Percentiles rank a stretch among this genome's conserved stretches.
phyloP scores from a whole-genome alignment of 805 yeast genomes.

The Starmerella sirachaensis region DNA sequence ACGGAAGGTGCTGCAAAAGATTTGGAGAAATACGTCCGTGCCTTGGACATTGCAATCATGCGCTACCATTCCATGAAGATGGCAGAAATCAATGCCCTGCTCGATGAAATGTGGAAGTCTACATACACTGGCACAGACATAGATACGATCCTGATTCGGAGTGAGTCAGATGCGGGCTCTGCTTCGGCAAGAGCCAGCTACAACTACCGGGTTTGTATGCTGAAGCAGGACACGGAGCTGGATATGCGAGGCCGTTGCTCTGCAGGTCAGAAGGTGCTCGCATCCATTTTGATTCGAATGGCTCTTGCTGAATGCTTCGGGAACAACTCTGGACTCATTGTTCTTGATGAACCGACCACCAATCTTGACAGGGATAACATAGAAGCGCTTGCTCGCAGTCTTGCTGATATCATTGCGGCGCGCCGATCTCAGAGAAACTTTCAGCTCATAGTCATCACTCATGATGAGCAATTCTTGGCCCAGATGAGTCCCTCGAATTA shows the following conservation, averaged over 20 bases:
- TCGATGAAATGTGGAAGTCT: constrained; percentile 85
- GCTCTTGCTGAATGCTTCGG: constrained; percentile 96
- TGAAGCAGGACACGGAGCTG: constrained; percentile 76
- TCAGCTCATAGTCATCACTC: constrained; percentile 91
- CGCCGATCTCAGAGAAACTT: constrained; percentile 74
- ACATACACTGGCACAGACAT: constrained; percentile 95
- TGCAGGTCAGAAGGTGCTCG: constrained; percentile 93
- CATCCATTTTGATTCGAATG: constrained; percentile 78
- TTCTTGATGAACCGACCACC: constrained; percentile 96
- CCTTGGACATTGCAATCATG: constrained; percentile 88
- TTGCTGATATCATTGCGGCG: constrained; percentile 60
- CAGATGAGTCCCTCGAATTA: constrained; percentile 76
- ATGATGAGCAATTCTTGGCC: constrained; percentile 80
- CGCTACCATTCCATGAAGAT: constrained; percentile 79
- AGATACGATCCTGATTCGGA: constrained; percentile 73
- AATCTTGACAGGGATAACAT: constrained; percentile 83
- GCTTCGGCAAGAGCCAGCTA: constrained; percentile 42
- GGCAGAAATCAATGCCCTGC: constrained; percentile 78
- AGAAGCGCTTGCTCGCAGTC: constrained; percentile 71
- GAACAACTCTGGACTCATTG: constrained; percentile 85
- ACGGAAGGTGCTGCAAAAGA: constrained; percentile 69
- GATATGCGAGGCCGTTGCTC: constrained; percentile 98
- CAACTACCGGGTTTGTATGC: constrained; percentile 91
- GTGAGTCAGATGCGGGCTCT: constrained; percentile 49
- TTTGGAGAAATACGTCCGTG: constrained; percentile 65